A percentile compares a stretch with the other conserved stretches of the same genome.
phyloP scores from a whole-genome alignment of 2,329 filamentous ascomycete genomes.

The Cladosporium sp. region DNA sequence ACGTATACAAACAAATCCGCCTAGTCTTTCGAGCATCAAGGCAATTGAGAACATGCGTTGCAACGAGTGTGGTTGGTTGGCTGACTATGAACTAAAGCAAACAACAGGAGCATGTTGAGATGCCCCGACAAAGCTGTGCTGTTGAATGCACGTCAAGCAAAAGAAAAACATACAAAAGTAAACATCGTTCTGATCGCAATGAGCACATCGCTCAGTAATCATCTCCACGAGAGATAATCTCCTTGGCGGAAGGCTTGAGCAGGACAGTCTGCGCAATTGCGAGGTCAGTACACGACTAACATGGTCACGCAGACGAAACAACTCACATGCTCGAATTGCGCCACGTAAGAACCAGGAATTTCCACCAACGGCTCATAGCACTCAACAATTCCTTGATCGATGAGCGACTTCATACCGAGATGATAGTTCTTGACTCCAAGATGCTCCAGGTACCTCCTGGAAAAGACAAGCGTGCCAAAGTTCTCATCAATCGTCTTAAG shows the following conservation, averaged over 20 bases:
- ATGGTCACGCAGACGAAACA: neutral
- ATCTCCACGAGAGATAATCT: slow-evolving; percentile 39
- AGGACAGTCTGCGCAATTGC: slow-evolving; percentile 40
- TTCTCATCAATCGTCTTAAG: slow-evolving; percentile 92
- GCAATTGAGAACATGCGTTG: no score
- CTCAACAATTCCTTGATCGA: slow-evolving; percentile 78
- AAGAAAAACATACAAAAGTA: neutral
- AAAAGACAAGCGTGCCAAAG: slow-evolving; percentile 89
- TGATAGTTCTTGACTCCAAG: slow-evolving; percentile 94
- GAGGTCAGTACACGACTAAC: neutral
- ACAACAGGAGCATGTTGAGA: neutral
- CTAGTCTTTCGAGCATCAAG: no score
- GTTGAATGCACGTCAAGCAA: neutral
- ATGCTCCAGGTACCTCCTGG: slow-evolving; percentile 83
- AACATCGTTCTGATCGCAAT: neutral
- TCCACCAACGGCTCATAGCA: slow-evolving; percentile 86
- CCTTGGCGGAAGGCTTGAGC: slow-evolving; percentile 37
- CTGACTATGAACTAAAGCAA: neutral
- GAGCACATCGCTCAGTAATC: slow-evolving; percentile 27
- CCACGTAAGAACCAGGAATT: slow-evolving; percentile 90
- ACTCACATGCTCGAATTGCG: slow-evolving; percentile 90
- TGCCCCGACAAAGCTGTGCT: neutral
- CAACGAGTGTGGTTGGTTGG: neutral
- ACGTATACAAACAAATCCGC: no score
- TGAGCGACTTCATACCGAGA: slow-evolving; percentile 81